Evolutionary conservation across 2,329 filamentous ascomycete species (phyloP).

Genomic region (Talaromyces albobiverticillius): DNA sequence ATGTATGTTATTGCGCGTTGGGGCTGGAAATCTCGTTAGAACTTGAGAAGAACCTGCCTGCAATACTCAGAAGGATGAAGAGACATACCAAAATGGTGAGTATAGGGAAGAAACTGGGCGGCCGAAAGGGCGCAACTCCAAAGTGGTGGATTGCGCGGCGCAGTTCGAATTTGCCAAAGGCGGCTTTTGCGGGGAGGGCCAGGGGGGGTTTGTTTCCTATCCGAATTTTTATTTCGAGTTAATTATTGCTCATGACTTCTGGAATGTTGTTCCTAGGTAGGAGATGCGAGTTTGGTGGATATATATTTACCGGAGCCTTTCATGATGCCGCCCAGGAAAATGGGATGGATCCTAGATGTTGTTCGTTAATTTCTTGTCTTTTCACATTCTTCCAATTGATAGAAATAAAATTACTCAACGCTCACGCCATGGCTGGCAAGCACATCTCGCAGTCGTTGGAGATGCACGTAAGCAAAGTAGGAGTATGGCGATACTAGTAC

Average conservation of each 20-base stretch:
- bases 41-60: too few species aligned
- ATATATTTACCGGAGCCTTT: constrained; percentile 50
- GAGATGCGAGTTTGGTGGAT: too few species aligned
- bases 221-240: too few species aligned
- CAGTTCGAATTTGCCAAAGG: constrained; percentile 53
- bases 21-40: constrained; percentile 42
- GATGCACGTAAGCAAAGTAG: constrained; percentile 54
- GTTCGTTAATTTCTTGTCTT: background rate
- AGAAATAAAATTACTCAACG: constrained; percentile 57
- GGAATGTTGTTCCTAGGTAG: too few species aligned
- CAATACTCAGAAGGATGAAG: too few species aligned
- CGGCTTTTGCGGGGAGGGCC: constrained; percentile 65
- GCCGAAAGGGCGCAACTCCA: constrained; percentile 38
- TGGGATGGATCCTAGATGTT: constrained; percentile 63
- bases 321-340: constrained; percentile 69
- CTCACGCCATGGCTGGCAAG: constrained; percentile 60
- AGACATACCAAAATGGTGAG: constrained; percentile 50
- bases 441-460: constrained; percentile 54
- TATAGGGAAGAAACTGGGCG: constrained; percentile 54
- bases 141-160: constrained; percentile 53
- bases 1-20: constrained; percentile 66
- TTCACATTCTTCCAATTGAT: background rate
- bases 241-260: too few species aligned
- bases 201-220: constrained; percentile 77
- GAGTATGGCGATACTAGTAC: constrained; percentile 60